phyloP scores from a whole-genome alignment of 495 filamentous ascomycete genomes.

The Podospora pseudoanserina region DNA sequence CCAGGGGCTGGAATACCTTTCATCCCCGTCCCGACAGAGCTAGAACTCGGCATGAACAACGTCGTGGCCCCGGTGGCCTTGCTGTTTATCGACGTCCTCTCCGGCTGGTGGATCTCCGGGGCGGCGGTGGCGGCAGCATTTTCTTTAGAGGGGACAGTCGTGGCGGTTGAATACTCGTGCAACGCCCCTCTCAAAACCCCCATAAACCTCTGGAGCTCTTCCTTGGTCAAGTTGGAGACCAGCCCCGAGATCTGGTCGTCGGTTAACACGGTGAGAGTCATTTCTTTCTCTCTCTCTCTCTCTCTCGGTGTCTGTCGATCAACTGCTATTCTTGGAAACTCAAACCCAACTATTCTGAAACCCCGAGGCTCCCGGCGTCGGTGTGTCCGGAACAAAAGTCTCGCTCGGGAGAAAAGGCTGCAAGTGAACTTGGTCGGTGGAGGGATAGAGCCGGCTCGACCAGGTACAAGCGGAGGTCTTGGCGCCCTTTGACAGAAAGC shows the following conservation, averaged over 20 bases:
- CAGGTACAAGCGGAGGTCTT: not conserved
- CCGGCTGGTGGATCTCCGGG: constrained; percentile 63
- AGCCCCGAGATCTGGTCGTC: constrained; percentile 65
- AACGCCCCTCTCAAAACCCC: constrained; percentile 67
- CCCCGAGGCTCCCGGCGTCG: not conserved
- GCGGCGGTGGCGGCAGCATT: constrained; percentile 7
- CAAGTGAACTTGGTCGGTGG: too few relatives aligned
- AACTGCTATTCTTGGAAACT: not conserved
- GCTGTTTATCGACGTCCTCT: constrained; percentile 64
- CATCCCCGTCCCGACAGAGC: constrained; percentile 43
- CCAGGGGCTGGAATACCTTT: constrained; percentile 43
- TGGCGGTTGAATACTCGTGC: constrained; percentile 76
- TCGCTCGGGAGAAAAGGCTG: too few relatives aligned
- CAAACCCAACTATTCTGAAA: not conserved
- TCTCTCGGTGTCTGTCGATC: not conserved
- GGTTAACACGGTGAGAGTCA: constrained; percentile 76
- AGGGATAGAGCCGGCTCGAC: not conserved
- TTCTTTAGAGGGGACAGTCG: constrained; percentile 35
- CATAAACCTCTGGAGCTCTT: constrained; percentile 66
- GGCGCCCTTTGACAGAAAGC: not conserved
- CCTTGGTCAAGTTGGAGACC: constrained; percentile 64
- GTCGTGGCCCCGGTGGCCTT: constrained; percentile 70
- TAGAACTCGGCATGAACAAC: constrained; percentile 84
- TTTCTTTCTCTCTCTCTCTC: constrained; percentile 34
- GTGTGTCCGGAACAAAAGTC: not conserved